Percentiles rank a stretch among this genome's conserved stretches.
phyloP scores from a whole-genome alignment of 495 filamentous ascomycete species.

The Xylaria cubensis region DNA sequence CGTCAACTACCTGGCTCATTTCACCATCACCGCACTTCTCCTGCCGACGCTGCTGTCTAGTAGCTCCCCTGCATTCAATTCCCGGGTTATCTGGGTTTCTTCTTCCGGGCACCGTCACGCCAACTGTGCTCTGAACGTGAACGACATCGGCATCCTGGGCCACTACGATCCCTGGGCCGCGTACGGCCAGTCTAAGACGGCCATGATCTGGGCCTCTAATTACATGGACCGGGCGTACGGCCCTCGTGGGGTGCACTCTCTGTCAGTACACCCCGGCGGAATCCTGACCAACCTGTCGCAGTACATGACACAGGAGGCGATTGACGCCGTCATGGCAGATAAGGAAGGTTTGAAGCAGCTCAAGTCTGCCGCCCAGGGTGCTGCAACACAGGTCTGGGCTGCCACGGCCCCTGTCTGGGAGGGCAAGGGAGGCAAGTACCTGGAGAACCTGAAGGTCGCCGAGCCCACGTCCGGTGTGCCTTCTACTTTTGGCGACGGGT shows the following conservation, averaged over 20 bases:
- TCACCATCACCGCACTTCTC: conserved; percentile 56
- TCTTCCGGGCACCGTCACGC: conserved; percentile 47
- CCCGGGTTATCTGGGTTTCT: conserved; percentile 51
- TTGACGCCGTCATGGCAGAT: conserved; percentile 29
- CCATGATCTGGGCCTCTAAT: conserved; percentile 51
- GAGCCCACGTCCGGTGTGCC: conserved; percentile 28
- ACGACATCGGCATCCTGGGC: conserved; percentile 32
- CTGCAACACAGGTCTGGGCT: conserved; percentile 54
- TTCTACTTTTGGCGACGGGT: conserved; percentile 33
- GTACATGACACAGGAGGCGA: conserved; percentile 39
- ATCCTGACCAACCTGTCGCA: conserved; percentile 31
- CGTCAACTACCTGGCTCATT: conserved; percentile 56
- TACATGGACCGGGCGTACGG: conserved; percentile 52
- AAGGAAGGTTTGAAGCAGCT: conserved; percentile 29
- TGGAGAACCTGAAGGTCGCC: conserved; percentile 42
- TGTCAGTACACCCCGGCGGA: conserved; percentile 50
- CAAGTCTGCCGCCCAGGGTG: conserved; percentile 52
- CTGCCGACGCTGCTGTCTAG: conserved; percentile 45
- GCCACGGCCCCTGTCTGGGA: conserved; percentile 46
- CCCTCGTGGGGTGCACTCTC: conserved; percentile 44
- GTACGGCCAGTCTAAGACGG: conserved; percentile 49
- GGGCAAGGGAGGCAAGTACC: conserved; percentile 47
- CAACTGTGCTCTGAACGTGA: neutral
- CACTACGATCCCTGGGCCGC: conserved; percentile 49
- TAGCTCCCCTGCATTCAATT: conserved; percentile 45